Percentiles rank a stretch among this genome's conserved stretches.
These are phyloP conservation scores for Setaria viridis DNA, from an alignment of 202 grass and related monocot genomes.

Conservation along the genomic window DNA sequence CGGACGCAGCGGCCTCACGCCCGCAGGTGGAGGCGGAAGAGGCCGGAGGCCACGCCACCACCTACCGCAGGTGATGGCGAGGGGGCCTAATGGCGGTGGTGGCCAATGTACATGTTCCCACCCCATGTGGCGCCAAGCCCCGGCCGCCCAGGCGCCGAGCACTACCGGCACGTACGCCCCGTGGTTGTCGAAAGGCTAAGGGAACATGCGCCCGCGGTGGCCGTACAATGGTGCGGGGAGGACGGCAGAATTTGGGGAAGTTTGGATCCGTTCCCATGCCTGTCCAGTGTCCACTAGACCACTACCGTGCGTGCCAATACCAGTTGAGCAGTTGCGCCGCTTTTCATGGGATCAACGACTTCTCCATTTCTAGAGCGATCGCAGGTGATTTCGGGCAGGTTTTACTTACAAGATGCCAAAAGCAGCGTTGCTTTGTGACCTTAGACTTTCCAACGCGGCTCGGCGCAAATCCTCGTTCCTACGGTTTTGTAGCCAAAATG, in stretches of 20 bases:
- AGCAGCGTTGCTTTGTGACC: background rate
- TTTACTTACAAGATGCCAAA: background rate
- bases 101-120: background rate
- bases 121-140: constrained; percentile 9
- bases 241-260: background rate
- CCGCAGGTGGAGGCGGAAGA: too few relatives aligned
- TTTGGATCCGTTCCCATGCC: background rate
- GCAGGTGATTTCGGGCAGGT: background rate
- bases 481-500: background rate
- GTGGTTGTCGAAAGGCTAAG: background rate
- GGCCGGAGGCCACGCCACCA: background rate
- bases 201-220: constrained; percentile 13
- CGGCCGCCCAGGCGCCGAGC: background rate
- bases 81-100: background rate
- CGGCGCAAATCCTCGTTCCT: background rate
- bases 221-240: background rate
- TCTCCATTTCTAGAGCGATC: background rate
- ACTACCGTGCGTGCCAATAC: background rate
- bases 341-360: background rate
- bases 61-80: background rate
- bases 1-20: too few relatives aligned
- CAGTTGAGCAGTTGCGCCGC: background rate
- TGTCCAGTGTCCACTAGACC: background rate
- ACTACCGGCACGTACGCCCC: background rate
- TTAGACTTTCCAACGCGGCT: background rate